Conservation (phyloP, 2,329 filamentous ascomycete genomes). For the Parascedosporium putredinis region DNA sequence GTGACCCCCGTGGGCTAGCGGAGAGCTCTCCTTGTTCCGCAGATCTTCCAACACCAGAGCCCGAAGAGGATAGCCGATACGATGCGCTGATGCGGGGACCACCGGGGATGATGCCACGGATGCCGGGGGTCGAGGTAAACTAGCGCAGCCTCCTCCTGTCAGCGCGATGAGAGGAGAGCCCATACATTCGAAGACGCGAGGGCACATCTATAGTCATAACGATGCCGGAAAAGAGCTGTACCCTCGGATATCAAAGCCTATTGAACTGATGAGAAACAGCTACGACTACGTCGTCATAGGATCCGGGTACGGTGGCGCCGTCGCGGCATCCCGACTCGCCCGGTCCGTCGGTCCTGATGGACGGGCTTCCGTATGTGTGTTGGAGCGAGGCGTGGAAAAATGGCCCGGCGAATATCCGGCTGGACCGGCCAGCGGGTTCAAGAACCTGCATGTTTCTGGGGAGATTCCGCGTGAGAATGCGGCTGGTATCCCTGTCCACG, state of each 20-base stretch:
- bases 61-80: too few species aligned
- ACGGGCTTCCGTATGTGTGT: constrained; percentile 47
- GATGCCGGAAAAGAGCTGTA: constrained; percentile 18
- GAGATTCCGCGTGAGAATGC: constrained; percentile 33
- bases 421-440: constrained; percentile 31
- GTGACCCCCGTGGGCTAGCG: too few species aligned
- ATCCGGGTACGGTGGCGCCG: constrained; percentile 57
- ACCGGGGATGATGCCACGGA: too few species aligned
- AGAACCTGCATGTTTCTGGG: constrained; percentile 47
- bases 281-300: constrained; percentile 61
- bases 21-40: too few species aligned
- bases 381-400: constrained; percentile 54
- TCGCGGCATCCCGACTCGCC: constrained; percentile 56
- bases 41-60: too few species aligned
- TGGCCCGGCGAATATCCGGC: constrained; percentile 58
- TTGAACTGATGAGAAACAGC: constrained; percentile 43
- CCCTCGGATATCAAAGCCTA: constrained; percentile 44
- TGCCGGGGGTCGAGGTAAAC: too few species aligned
- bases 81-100: too few species aligned
- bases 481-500: constrained; percentile 23
- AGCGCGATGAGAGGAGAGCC: not conserved
- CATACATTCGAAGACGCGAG: not conserved
- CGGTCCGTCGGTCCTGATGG: constrained; percentile 24
- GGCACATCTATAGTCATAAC: not conserved
- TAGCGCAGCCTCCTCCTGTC: too few species aligned